Base-by-base conservation (phyloP, 2,329 filamentous ascomycete species). In the Sporothrix dimorphospora region DNA sequence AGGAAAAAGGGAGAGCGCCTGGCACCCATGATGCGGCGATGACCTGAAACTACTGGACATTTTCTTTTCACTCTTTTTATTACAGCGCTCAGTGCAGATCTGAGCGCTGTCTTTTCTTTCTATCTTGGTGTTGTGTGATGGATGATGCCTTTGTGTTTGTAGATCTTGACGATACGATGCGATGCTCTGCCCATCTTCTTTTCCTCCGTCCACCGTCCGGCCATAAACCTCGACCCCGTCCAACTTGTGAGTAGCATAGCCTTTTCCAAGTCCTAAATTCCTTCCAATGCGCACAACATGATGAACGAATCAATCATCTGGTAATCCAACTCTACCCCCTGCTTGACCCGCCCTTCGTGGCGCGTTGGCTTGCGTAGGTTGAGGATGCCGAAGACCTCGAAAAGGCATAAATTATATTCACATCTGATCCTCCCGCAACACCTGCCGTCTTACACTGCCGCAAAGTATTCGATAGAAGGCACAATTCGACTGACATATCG, bases 1-100 rank as follows among this genome's bases (percentile, higher is more conserved):
- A n/a, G n/a, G n/a, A n/a, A 34, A 34, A 34, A 16, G 42, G 42
- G 38, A 19, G 45, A 67, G 86, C 47, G 73, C 61, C 55, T 82
- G 87, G 87, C 86, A 84, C 79, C 87, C 88, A 89, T 89, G 88
- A 89, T 87, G 84, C 86, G 88, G 77, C 88, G 88, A 89, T 89
- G 87, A 90, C 88, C 88, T 89, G 85, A 88, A 84, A 84, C 86
- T 88, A 88, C 75, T 80, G 83, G 83, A 89, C 87, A 89, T 85
- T 77, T 34, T 53, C 38, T 65, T 57, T 38, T 71, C 45, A 51
- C 45, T n/a, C 5, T 21, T 8, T 4, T 12, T 12, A 45, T n/a
- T 38, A 3, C 6, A 34, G 30, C 30, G 30, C 30, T 6, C 6
- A 40, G 57, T 40, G 34, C 30, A 38, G 19, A 61, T 16, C 47